Evolutionary conservation across 768 basidiomycete species (phyloP).

Genomic region (Naganishia onofrii): DNA sequence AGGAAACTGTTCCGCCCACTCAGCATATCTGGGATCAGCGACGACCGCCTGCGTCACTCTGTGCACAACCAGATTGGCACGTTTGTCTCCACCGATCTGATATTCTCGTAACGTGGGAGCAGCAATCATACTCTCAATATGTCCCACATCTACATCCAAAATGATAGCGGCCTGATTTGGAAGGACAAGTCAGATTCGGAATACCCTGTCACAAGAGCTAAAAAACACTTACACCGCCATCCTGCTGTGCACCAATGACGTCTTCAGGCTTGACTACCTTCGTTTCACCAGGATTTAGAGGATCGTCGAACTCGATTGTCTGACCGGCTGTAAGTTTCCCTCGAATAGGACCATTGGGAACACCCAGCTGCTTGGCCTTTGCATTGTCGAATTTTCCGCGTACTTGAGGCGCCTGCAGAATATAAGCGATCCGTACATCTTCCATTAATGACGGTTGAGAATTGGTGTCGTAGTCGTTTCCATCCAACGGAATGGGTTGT

Average conservation of each 20-base stretch:
- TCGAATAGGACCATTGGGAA: constrained; percentile 64
- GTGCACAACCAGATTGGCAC: constrained; percentile 59
- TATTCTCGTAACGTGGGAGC: constrained; percentile 20
- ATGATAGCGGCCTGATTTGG: constrained; percentile 55
- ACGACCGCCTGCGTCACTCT: constrained; percentile 69
- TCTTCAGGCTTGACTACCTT: constrained; percentile 47
- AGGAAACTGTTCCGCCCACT: constrained; percentile 70
- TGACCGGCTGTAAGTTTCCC: constrained; percentile 65
- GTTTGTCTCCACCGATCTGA: constrained; percentile 8
- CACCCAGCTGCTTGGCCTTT: constrained; percentile 64
- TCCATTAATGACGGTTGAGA: constrained; percentile 32
- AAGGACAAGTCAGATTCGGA: constrained; percentile 41
- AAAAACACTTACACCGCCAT: constrained; percentile 46
- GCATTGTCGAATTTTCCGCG: constrained; percentile 70
- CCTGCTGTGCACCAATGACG: constrained; percentile 41
- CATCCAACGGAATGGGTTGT: constrained; percentile 26
- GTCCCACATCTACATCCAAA: constrained; percentile 46
- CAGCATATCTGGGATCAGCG: constrained; percentile 65
- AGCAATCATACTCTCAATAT: constrained; percentile 22
- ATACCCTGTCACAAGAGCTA: constrained; percentile 30
- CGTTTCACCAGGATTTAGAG: constrained; percentile 35
- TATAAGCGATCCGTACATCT: constrained; percentile 46
- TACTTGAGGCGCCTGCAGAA: constrained; percentile 54
- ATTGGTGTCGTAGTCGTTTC: constrained; percentile 3
- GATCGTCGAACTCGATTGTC: constrained; percentile 56